Base-by-base conservation (phyloP, 495 filamentous ascomycete genomes). In the Penicillium simplicissimum region DNA sequence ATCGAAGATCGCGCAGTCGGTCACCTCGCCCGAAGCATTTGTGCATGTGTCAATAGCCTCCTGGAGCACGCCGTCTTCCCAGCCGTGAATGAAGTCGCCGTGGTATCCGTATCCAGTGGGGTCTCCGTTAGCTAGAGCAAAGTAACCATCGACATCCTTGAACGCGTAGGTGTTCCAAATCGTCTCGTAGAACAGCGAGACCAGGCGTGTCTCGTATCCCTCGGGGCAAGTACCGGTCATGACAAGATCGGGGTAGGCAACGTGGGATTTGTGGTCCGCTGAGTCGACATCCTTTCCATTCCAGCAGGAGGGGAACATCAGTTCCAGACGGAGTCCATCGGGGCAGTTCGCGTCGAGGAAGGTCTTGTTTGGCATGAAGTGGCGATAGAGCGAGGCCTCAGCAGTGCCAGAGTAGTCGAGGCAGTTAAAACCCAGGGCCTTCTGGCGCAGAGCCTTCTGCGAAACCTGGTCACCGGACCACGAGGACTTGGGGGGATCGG, bases 221-320 rank as follows among this genome's bases (percentile, higher is more conserved):
- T 82, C 68, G 0, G 93, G 94, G 74, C 94, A 98, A 9, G 77
- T 76, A 21, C 94, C 94, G 59, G 82, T 83, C 69, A 88, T 89
- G 64, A 96, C 89, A 8, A 87, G 74, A 55, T 81, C 76, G 0
- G 93, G 91, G 70, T 93, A 97, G 1, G 87, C 87, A 67, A 97
- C 81, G 68, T 96, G 91, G 52, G 78, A 81, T 67, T 82, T 84
- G 79, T 92, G 89, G 70, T 90, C 80, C 0, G 60, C 28, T 3
- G 84, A 79, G 58, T 87, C 86, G 21, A 78, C 60, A 58, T 90
- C 83, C 55, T 86, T 81, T 34, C 91, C 90, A 69, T 96, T 89
- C 90, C 91, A 96, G 84, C 93, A 97, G 0, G 89, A 91, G 10
- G 93, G 93, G 78, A 97, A 97, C 84, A 91, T 88, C 55, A 97